Base-by-base conservation (phyloP, 257 asterid genomes). In the Solanum chaucha region DNA sequence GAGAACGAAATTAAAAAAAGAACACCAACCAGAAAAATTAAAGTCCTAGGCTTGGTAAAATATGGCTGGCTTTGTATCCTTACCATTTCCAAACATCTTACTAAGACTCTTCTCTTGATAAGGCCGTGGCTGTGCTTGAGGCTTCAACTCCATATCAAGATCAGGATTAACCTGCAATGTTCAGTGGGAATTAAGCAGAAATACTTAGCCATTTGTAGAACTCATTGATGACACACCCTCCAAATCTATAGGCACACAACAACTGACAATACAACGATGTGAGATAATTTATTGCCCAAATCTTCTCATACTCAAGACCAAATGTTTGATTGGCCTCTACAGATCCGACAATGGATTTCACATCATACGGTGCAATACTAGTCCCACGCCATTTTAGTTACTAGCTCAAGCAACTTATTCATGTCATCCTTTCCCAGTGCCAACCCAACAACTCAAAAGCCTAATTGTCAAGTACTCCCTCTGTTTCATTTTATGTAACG, bases 91-190 rank as follows among this genome's bases (percentile, higher is more conserved):
- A 90, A 95, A 95, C 98, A 95, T 95, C 90, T 95, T 95, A 89
- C 98, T 94, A 13, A 94, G 96, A 95, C 98, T 97, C 92, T 97
- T 97, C 89, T 96, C 99, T 92, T 97, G 99, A 92, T 97, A 97
- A 51, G 99, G 99, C 13, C 99, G 96, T 68, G 99, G 99, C 86
- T 96, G 98, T 11, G 99, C 99, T 86, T 96, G 98, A 77, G 99
- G 99, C 92, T 96, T 96, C 94, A 97, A 88, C 92, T 97, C 99
- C 92, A 97, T 93, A 88, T 93, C 99, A 88, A 97, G 98, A 91
- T 97, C 96, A 84, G 99, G 99, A 93, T 97, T 97, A 86, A 96
- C 94, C 99, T 97, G 94, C 86, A 86, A 71, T 74, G 82, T 70
- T 59, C 85, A 74, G 82, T 34, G 87, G 86, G 44, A 48, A 84